Evolutionary conservation across 768 basidiomycete genomes (phyloP), one percentile per base, ranked within the genome.

Genomic region (Suillus plorans): DNA sequence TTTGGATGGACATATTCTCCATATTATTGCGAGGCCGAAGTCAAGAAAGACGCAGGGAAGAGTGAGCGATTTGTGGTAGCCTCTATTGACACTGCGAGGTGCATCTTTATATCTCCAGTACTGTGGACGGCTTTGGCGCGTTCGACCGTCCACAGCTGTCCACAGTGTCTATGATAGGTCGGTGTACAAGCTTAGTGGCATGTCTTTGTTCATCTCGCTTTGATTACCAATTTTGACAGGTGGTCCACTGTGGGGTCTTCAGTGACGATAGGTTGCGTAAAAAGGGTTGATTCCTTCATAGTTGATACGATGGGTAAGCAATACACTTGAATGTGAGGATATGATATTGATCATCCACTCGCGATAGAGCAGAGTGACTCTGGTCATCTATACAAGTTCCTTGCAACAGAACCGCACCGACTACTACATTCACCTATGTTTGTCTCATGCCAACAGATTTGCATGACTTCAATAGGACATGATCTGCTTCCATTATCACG

Each of bases 81-180:
- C 25, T 20, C 12, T 20, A 18, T 12, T 2, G 16, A 28, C 10
- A 20, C 18, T 20, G 25, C 34, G 0, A 59, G 25, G 39, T 3
- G 18, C 41, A 31, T 59, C 25, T 28, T 58, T 59, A 59, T 59
- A 59, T 42, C 25, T 6, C 0, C 18, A 42, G 39, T 2, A 28
- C 9, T 59, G 58, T 59, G 58, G 58, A 59, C 25, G 58, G 31
- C 31, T 28, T 42, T 59, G 39, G 39, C 25, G 25, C 16, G 10
- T 13, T 44, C 18, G 41, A 59, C 57, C 58, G 13, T 59, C 58
- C 58, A 59, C 58, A 31, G 18, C 57, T 41, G 13, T 59, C 58
- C 58, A 59, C 58, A 20, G 18, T 31, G 37, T 41, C 57, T 42
- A 28, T 42, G 31, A 28, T 18, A 12, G 37, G 9, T 42, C 41